Base-by-base conservation (phyloP, 2,329 filamentous ascomycete species). In the Leptographium wingfieldii region DNA sequence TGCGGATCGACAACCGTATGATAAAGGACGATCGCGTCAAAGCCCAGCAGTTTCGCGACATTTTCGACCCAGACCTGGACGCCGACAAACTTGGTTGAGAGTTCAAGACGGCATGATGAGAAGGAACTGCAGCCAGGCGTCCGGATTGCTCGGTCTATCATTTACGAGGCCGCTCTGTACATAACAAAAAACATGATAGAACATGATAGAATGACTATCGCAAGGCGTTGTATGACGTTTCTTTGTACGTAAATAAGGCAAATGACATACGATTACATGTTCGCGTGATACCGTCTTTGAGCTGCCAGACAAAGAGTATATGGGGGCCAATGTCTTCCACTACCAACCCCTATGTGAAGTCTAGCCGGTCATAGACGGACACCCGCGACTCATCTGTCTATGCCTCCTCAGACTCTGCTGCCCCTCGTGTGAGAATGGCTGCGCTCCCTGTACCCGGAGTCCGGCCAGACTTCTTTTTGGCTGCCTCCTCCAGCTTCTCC, bases 401-500 rank as follows among this genome's bases (percentile, higher is more conserved):
- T 33, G 56, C 56, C 31, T 58, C 46, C 11, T 57, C 56, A 1
- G 56, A 16, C 9, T 57, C 56, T 11, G 40, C 46, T 3, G 56
- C 65, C 70, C 77, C 73, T 77, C 85, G 77, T 73, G 89, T 91
- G 69, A 89, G 78, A 68, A 94, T 90, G 52, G 89, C 82, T 6
- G 88, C 84, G 66, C 76, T 85, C 55, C 85, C 85, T 56, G 81
- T 83, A 61, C 85, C 86, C n/a, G 85, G 81, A 63, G 83, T 82
- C 67, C 86, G 80, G 61, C 88, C 87, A 53, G 84, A 88, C 85
- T 96, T 95, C 86, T 96, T 96, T 82, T 91, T 96, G 49, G 90
- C 90, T 29, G 92, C 92, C 79, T 99, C 94, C 74, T 97, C 94
- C 72, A 96, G 92, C 83, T 99, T 99, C 82, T 99, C 95, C 69